Conservation (phyloP, 306 rosid genomes). For the Comarum palustre region DNA sequence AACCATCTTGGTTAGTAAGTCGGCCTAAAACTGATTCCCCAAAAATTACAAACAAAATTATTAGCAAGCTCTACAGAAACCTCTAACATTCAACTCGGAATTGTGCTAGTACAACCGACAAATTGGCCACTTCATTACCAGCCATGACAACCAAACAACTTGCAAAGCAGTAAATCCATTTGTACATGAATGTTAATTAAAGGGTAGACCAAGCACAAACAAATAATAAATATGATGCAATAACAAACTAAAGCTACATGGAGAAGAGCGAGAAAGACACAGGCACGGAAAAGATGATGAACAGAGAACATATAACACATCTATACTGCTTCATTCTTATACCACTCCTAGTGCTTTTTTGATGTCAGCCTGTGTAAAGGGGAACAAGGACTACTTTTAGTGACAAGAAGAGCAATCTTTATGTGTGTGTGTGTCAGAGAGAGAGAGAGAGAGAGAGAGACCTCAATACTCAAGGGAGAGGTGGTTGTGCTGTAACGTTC, state of each 20-base stretch:
- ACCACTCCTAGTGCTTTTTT: conserved; percentile 70
- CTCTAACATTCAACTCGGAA: background rate
- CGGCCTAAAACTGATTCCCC: background rate
- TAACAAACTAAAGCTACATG: background rate
- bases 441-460: conserved; percentile 21
- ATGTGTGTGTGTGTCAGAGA: background rate
- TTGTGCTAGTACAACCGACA: background rate
- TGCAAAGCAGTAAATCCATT: background rate
- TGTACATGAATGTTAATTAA: background rate
- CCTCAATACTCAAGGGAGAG: conserved; percentile 62
- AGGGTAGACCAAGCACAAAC: background rate
- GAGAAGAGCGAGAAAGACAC: background rate
- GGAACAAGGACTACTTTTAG: conserved; percentile 16
- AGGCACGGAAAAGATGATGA: background rate
- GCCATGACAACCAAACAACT: conserved; percentile 1
- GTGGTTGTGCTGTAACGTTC: conserved; percentile 67
- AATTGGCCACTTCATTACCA: background rate
- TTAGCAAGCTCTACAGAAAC: background rate
- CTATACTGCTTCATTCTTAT: conserved; percentile 26
- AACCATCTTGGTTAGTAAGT: background rate
- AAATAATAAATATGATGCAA: background rate
- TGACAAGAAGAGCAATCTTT: background rate
- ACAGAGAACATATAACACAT: background rate
- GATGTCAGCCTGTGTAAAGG: conserved; percentile 55
- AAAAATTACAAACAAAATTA: background rate